A percentile compares a stretch with the other conserved stretches of the same genome.
phyloP scores from a whole-genome alignment of 352 stramenopile species.

The Phytophthora boehmeriae region DNA sequence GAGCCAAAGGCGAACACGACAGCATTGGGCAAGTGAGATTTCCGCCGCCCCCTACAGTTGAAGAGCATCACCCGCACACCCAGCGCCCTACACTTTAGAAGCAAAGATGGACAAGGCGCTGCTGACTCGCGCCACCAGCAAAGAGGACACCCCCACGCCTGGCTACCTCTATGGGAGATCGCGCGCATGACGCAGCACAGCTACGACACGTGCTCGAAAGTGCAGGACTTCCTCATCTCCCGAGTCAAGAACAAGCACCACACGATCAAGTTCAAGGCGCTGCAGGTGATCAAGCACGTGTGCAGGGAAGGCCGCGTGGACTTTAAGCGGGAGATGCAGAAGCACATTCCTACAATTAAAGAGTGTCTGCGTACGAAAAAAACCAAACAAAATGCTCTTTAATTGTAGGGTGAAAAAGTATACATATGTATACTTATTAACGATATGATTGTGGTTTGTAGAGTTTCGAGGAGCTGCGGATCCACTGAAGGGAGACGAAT shows the following conservation, averaged over 20 bases:
- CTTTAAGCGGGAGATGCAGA: constrained; percentile 93
- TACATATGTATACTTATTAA: constrained; percentile 4
- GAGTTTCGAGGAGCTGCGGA: constrained; percentile 93
- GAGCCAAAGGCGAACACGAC: background rate
- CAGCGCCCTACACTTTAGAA: background rate
- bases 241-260: constrained; percentile 95
- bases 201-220: constrained; percentile 90
- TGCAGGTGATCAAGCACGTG: constrained; percentile 94
- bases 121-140: constrained; percentile 93
- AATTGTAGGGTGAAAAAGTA: background rate
- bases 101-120: constrained; percentile 92
- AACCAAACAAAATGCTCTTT: constrained; percentile 14
- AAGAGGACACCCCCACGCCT: constrained; percentile 93
- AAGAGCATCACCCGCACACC: background rate
- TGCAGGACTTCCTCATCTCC: constrained; percentile 91
- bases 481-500: constrained; percentile 94
- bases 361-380: constrained; percentile 84
- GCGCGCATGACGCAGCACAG: constrained; percentile 92
- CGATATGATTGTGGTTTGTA: constrained; percentile 23
- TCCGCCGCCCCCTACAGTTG: background rate
- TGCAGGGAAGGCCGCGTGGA: constrained; percentile 88
- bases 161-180: constrained; percentile 98
- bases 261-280: constrained; percentile 95
- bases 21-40: background rate
- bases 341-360: constrained; percentile 92